These are phyloP conservation scores for Dispira simplex DNA, from an alignment of 192 early-diverging fungal genomes.

Conservation along the genomic window DNA sequence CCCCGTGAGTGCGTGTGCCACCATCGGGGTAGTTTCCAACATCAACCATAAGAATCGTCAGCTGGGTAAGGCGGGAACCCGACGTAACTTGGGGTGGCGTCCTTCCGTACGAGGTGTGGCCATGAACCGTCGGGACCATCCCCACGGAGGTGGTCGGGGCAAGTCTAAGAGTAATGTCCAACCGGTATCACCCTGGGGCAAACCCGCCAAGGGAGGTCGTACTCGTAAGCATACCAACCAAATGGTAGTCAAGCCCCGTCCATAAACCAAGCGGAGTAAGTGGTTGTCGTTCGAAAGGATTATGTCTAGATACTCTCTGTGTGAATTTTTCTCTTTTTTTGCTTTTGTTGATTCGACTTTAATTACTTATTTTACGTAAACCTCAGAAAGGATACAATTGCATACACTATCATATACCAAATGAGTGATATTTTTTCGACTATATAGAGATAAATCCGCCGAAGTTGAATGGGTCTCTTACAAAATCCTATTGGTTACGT, in stretches of 20 bases:
- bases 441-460: no score
- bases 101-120: slow-evolving; percentile 91
- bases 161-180: slow-evolving; percentile 89
- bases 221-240: slow-evolving; percentile 51
- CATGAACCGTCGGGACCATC: slow-evolving; percentile 90
- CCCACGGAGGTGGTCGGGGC: slow-evolving; percentile 90
- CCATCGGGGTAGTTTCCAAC: slow-evolving; percentile 82
- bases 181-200: slow-evolving; percentile 81
- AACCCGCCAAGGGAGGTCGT: slow-evolving; percentile 84
- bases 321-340: no score
- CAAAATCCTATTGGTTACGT: no score
- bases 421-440: no score
- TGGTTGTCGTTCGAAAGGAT: no score
- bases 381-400: no score
- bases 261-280: neutral
- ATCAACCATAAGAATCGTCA: slow-evolving; percentile 75
- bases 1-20: slow-evolving; percentile 70
- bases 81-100: slow-evolving; percentile 66
- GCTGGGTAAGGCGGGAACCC: slow-evolving; percentile 81
- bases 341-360: no score
- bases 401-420: no score
- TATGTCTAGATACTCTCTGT: no score
- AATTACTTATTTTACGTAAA: no score
- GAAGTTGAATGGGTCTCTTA: no score
- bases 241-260: slow-evolving; percentile 49